Evolutionary conservation across 2,329 filamentous ascomycete species (phyloP).

Genomic region (Ciborinia camelliae): DNA sequence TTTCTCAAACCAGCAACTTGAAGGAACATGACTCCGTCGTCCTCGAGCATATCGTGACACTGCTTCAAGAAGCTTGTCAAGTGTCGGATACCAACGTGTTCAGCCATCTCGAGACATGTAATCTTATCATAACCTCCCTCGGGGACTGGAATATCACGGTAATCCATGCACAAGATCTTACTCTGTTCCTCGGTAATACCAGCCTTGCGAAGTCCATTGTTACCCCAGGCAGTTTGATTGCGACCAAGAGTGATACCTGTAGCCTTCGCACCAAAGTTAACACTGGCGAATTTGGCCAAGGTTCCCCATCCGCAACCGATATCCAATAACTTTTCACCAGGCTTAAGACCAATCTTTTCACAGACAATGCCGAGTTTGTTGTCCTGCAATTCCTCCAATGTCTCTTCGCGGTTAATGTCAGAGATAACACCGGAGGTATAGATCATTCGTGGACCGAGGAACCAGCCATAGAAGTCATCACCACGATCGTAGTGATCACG

Average conservation of each 20-base stretch:
- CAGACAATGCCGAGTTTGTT: constrained; percentile 96
- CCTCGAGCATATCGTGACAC: constrained; percentile 92
- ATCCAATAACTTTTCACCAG: constrained; percentile 81
- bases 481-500: constrained; percentile 97
- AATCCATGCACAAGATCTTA: constrained; percentile 92
- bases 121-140: constrained; percentile 86
- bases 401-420: constrained; percentile 82
- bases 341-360: constrained; percentile 85
- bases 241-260: constrained; percentile 91
- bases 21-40: constrained; percentile 93
- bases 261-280: constrained; percentile 80
- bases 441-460: constrained; percentile 97
- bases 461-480: constrained; percentile 98
- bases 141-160: constrained; percentile 85
- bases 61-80: constrained; percentile 78
- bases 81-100: constrained; percentile 95
- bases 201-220: constrained; percentile 77
- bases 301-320: constrained; percentile 99
- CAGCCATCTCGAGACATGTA: constrained; percentile 96
- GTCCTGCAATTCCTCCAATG: constrained; percentile 91
- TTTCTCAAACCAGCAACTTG: constrained; percentile 94
- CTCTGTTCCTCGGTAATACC: constrained; percentile 85
- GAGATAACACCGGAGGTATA: constrained; percentile 95
- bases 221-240: constrained; percentile 97
- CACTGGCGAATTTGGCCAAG: constrained; percentile 85